These are phyloP conservation scores for Limnomonas spitsbergensis DNA, from an alignment of 139 green algal species.

Conservation along the genomic window DNA sequence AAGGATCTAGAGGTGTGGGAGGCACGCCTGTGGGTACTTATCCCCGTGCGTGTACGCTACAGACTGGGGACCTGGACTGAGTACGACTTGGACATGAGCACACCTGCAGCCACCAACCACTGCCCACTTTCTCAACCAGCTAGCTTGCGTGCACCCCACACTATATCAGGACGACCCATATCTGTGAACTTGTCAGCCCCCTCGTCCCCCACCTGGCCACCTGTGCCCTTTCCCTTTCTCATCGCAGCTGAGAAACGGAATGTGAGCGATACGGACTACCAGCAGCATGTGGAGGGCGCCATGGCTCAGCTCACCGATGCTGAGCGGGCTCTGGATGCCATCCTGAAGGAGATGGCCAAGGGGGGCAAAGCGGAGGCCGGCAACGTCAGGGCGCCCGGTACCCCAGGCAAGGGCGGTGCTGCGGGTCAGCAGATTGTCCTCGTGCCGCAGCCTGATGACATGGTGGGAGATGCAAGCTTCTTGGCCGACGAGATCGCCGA, in stretches of 20 bases:
- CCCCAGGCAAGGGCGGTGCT: background rate
- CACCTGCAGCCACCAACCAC: no score
- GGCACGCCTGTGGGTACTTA: no score
- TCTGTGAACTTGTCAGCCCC: background rate
- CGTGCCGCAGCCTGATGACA: background rate
- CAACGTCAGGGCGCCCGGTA: background rate
- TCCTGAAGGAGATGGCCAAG: conserved; percentile 31
- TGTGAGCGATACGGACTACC: conserved; percentile 43
- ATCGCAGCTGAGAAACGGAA: conserved; percentile 38
- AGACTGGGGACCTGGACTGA: no score
- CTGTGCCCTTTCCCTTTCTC: background rate
- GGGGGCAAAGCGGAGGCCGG: background rate
- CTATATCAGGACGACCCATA: no score
- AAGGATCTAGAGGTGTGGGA: no score
- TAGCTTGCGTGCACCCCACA: no score
- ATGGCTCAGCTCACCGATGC: conserved; percentile 37
- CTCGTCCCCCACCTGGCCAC: background rate
- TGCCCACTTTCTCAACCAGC: no score
- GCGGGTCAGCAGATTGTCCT: background rate
- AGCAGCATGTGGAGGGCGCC: conserved; percentile 28
- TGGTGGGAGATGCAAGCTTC: conserved; percentile 23
- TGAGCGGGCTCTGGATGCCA: conserved; percentile 25
- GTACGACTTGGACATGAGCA: no score
- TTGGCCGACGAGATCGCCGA: conserved; percentile 52
- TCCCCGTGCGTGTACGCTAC: no score